A percentile compares a stretch with the other conserved stretches of the same genome.
Conservation (phyloP, 495 filamentous ascomycete species). For the Mycothermus thermophilus region DNA sequence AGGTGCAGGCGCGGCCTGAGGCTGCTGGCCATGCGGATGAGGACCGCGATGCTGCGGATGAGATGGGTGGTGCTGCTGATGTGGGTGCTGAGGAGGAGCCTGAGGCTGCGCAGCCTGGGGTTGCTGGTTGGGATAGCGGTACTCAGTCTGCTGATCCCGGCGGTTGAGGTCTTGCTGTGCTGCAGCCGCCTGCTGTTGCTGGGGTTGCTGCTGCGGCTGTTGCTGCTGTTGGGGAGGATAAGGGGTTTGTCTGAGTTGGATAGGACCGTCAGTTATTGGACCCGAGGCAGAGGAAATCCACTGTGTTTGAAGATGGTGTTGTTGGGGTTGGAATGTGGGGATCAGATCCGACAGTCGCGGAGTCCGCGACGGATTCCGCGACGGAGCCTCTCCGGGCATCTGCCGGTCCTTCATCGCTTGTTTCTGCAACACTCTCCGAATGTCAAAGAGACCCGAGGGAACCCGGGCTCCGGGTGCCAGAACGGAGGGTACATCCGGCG, state of each 20-base stretch:
- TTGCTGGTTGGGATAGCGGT: constrained; percentile 17
- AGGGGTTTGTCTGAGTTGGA: constrained; percentile 18
- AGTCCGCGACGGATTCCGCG: no score
- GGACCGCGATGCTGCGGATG: constrained; percentile 16
- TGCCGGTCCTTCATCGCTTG: no score
- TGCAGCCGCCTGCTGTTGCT: constrained; percentile 2
- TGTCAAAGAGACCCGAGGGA: no score
- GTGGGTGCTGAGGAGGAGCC: constrained; percentile 17
- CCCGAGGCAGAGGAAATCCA: no score
- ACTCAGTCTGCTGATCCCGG: constrained; percentile 26
- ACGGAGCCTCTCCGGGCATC: no score
- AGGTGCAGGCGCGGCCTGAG: constrained; percentile 17
- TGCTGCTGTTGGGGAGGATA: constrained; percentile 14
- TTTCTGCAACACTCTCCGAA: no score
- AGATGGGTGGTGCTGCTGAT: constrained; percentile 16
- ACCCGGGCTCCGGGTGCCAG: no score
- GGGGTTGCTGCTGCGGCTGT: neutral
- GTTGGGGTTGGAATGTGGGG: no score
- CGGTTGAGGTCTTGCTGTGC: constrained; percentile 31
- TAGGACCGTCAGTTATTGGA: constrained; percentile 23
- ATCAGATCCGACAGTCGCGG: no score
- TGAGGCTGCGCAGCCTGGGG: constrained; percentile 21
- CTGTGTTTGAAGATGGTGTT: no score
- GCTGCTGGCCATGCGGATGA: constrained; percentile 20
- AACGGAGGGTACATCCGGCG: no score